Evolutionary conservation across 306 rosid genomes (phyloP).

Genomic region (Lathyrus sativus): DNA sequence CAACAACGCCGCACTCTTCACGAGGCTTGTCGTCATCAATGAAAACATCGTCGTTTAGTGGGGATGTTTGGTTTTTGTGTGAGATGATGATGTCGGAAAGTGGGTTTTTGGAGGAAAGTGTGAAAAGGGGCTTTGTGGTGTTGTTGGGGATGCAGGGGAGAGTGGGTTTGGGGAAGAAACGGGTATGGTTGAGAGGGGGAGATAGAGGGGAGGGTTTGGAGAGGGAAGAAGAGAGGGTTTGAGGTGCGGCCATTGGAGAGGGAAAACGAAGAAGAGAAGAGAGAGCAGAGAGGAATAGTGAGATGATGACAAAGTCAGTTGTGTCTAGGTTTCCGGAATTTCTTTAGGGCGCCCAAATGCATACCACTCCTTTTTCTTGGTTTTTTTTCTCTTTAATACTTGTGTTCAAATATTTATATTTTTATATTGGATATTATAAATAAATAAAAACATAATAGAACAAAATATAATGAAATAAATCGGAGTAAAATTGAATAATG

Average conservation of each 20-base stretch:
- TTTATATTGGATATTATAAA: too few species aligned
- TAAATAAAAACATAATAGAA: too few species aligned
- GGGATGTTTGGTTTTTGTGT: neutral
- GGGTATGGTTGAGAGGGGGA: slow-evolving; percentile 28
- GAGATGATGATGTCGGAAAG: slow-evolving; percentile 42
- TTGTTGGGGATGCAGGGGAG: slow-evolving; percentile 3
- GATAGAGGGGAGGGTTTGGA: slow-evolving; percentile 40
- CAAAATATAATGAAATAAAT: too few species aligned
- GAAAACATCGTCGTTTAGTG: neutral
- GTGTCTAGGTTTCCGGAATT: slow-evolving; percentile 36
- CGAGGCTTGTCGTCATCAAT: slow-evolving; percentile 69
- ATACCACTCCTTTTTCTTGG: neutral
- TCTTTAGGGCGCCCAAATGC: slow-evolving; percentile 9
- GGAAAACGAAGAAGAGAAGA: too few species aligned
- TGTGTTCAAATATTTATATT: too few species aligned
- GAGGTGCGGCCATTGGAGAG: slow-evolving; percentile 42
- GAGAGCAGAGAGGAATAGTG: neutral
- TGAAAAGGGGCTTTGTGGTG: slow-evolving; percentile 27
- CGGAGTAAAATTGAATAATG: too few species aligned
- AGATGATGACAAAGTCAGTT: neutral
- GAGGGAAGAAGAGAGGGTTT: slow-evolving; percentile 34
- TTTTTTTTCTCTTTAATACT: too few species aligned
- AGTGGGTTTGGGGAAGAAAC: slow-evolving; percentile 32
- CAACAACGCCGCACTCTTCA: slow-evolving; percentile 98
- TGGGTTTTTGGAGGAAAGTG: slow-evolving; percentile 42